Base-by-base conservation (phyloP, 2,329 filamentous ascomycete genomes). In the Daldinia eschscholtzii region DNA sequence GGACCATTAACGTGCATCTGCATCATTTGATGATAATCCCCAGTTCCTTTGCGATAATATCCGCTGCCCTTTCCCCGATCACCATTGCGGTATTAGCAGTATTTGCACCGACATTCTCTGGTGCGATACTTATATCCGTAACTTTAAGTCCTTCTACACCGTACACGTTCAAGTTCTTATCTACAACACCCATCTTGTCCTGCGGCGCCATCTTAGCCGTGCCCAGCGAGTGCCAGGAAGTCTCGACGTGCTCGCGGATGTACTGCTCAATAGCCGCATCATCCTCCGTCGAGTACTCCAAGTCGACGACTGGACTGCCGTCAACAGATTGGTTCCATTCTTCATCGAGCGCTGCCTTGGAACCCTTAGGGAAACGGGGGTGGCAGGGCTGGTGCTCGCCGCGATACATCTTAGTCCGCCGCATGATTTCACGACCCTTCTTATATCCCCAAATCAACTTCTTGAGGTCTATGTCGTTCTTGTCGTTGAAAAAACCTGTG, bases 371-470 rank as follows among this genome's bases (percentile, higher is more conserved):
- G 72, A 87, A 87, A 12, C 76, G 74, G 0, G 85, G 85, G 76
- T 4, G 76, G 68, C 3, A 76, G 4, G 76, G 68, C 3, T 79
- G 76, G 2, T 83, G 41, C 72, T 86, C 82, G 73, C 87, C 81
- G 63, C 81, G 72, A 77, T 85, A 89, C 64, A 83, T 80, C 1
- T 82, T 77, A 74, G 87, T 85, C 13, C 88, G 85, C 2, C 89
- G 85, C 23, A 83, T 80, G 60, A 91, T 84, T 76, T 90, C 88
- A 2, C 90, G 87, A n/a, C 83, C 82, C 72, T 85, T 86, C 78
- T 92, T 92, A 80, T 92, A 92, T 0, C 81, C 84, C 88, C 88
- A 91, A 15, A 89, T 72, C 12, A 87, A 84, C 72, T 84, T 87
- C 75, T 86, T 86, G 30, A 90, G 35, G 72, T 91, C 89, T n/a